Base-by-base conservation (phyloP, 129 eudicot species). In the Helichrysum umbraculigerum region DNA sequence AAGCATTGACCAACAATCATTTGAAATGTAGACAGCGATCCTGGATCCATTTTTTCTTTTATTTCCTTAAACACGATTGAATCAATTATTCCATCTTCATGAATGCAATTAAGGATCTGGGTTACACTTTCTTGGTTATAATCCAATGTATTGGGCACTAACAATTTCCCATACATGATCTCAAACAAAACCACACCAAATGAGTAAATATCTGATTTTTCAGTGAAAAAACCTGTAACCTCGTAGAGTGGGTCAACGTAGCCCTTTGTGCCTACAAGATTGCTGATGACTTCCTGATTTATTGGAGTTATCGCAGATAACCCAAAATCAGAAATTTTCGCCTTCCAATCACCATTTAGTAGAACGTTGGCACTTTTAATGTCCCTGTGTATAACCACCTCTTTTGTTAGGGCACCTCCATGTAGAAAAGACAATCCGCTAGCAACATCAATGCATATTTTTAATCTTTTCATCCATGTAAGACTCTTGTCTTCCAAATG, bases 171-270 rank as follows among this genome's bases (percentile, higher is more conserved):
- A 12, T 11, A 57, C 67, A 72, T 57, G 7, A 72, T 25, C 52
- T 57, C 68, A 20, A 58, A 57, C 35, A 73, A 73, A 6, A 73
- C 56, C 6, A 58, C 57, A 3, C 77, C 77, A 0, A 73, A 73
- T 5, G 77, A 58, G 34, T 73, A 58, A 2, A 57, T 35, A 35
- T 58, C 67, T 5, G 21, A 32, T 32, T 54, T 42, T n/a, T 54
- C 51, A 6, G 76, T 52, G 19, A 71, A 54, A 8, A 57, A 30
- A 2, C 76, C 37, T 5, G 19, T 35, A 4, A 4, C 11, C 0
- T 4, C 0, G 57, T 72, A 57, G 2, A 57, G 3, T 34, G 77
- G 67, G 66, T 72, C 68, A 1, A 0, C 0, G 35, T 35, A 72
- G 1, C 28, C 54, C 0, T 0, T 0, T 20, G 67, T 58, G 16